Conservation (phyloP, 1,139 yeast species). For the Scheffersomyces parashehatae region DNA sequence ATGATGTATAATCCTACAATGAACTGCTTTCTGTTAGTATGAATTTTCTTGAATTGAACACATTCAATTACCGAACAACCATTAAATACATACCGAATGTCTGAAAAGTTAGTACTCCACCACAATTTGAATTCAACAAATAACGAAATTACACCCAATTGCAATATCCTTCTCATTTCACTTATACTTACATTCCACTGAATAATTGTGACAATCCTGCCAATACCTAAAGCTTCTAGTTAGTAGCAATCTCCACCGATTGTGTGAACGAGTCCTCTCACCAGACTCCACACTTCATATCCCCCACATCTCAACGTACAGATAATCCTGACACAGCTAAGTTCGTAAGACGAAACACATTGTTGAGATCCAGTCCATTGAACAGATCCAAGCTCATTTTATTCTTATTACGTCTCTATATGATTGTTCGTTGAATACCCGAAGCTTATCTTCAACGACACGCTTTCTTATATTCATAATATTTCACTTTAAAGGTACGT, state of each 20-base stretch:
- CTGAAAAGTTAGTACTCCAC: constrained; percentile 13
- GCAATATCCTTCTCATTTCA: not conserved
- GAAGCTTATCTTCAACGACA: no score
- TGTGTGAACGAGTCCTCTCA: no score
- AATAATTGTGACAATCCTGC: constrained; percentile 63
- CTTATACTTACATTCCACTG: constrained; percentile 51
- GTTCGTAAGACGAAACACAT: constrained; percentile 64
- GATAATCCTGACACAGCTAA: constrained; percentile 61
- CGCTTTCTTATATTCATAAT: no score
- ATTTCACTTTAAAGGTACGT: no score
- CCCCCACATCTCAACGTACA: constrained; percentile 36
- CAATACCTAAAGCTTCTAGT: constrained; percentile 38
- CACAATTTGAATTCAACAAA: no score
- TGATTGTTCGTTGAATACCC: no score
- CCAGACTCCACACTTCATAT: no score
- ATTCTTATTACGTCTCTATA: no score
- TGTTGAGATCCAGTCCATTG: constrained; percentile 37
- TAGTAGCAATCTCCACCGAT: not conserved
- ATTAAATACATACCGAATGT: constrained; percentile 16
- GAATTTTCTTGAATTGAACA: not conserved
- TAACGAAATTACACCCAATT: no score
- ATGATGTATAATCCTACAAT: constrained; percentile 57
- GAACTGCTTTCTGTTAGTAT: constrained; percentile 31
- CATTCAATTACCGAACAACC: not conserved
- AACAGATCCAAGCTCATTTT: constrained; percentile 14